These are phyloP conservation scores for Picochlorum costavermella DNA, from an alignment of 139 green algal genomes.

Conservation along the genomic window DNA sequence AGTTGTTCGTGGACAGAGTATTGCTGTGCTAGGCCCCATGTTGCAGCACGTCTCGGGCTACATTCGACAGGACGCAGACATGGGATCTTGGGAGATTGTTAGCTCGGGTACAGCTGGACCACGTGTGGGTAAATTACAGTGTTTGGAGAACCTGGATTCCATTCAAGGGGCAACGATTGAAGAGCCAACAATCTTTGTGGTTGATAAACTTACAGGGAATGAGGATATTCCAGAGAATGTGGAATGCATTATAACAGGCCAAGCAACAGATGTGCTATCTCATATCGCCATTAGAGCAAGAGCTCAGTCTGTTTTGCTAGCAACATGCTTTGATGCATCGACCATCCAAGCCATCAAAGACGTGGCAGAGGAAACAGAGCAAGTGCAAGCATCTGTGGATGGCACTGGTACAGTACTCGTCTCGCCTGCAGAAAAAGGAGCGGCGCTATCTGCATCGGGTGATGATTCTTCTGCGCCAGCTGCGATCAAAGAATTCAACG, in stretches of 20 bases:
- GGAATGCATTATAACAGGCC: slow-evolving; percentile 60
- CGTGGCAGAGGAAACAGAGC: slow-evolving; percentile 12
- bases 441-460: background rate
- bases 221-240: slow-evolving; percentile 84
- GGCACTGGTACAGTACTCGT: slow-evolving; percentile 10
- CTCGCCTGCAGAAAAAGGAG: background rate
- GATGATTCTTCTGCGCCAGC: background rate
- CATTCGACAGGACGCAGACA: slow-evolving; percentile 47
- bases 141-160: slow-evolving; percentile 40
- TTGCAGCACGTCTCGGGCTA: slow-evolving; percentile 53
- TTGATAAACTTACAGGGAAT: slow-evolving; percentile 57
- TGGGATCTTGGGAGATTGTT: slow-evolving; percentile 62
- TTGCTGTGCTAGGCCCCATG: slow-evolving; percentile 57
- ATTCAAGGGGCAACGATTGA: slow-evolving; percentile 46
- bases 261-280: slow-evolving; percentile 66
- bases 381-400: slow-evolving; percentile 1
- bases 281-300: slow-evolving; percentile 86
- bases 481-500: background rate
- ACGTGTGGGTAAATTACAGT: slow-evolving; percentile 25
- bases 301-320: slow-evolving; percentile 65
- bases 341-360: slow-evolving; percentile 26
- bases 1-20: slow-evolving; percentile 68
- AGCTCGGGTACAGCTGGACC: slow-evolving; percentile 26
- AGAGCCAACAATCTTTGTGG: slow-evolving; percentile 44
- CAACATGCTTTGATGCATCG: slow-evolving; percentile 59